Evolutionary conservation across 2,329 filamentous ascomycete species (phyloP), one percentile per base, ranked within the genome.

Genomic region (Domatiomyces globalis): DNA sequence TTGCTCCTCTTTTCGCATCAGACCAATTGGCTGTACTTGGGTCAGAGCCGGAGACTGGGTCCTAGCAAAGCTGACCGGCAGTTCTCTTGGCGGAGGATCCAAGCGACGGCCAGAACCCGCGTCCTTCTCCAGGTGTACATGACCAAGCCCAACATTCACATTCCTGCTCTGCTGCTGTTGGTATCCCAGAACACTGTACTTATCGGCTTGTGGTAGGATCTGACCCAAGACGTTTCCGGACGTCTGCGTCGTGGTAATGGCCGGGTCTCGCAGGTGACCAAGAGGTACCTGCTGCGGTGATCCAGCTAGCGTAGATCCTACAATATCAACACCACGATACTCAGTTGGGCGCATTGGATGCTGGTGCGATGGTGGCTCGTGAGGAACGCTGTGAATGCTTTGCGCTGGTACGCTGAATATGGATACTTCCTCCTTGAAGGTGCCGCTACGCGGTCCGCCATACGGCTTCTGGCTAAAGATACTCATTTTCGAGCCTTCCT

Each of bases 371-470:
- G 57, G 51, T 17, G 63, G 61, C 49, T 72, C 70, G 3, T 63
- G 56, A 5, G 59, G 51, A 43, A 63, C 62, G 5, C 64, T 62
- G 17, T 65, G 66, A 4, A 64, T 63, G 42, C 60, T 65, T 15
- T 63, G 59, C 27, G 66, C 66, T 25, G 61, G n/a, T 22, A 46
- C 15, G 19, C 45, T 49, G 17, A 53, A 55, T 6, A 48, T 67
- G 33, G 65, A 60, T 22, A 65, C 60, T 6, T 70, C 68, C 10
- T 73, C 70, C 27, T 65, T 65, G 52, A 73, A 73, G 46, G 69
- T 70, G 42, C 71, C 71, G 49, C 67, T 52, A 25, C 66, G 68
- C 7, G 71, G 71, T n/a, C 71, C 71, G 53, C 63, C 64, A 42
- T 59, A 59, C 18, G 63, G 57, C 54, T 65, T 63, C 12, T 39